Evolutionary conservation across 495 filamentous ascomycete genomes (phyloP).

Genomic region (Trichoderma reesei): DNA sequence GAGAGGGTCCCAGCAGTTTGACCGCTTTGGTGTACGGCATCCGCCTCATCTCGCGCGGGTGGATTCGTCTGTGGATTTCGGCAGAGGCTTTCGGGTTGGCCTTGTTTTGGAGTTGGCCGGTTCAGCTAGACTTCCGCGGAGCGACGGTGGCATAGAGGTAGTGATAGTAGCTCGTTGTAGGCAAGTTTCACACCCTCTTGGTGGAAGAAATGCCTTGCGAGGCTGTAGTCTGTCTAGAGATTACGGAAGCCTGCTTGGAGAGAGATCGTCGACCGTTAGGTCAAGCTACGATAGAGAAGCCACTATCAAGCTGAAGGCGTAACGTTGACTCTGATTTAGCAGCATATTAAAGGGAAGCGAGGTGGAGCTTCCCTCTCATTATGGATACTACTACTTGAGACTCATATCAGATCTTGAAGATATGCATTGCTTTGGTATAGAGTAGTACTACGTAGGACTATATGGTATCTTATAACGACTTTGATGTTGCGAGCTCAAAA

Average conservation of each 20-base stretch:
- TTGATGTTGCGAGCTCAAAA: not conserved
- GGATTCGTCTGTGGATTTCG: not conserved
- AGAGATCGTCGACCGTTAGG: not conserved
- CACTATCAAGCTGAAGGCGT: not conserved
- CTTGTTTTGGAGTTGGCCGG: too few species aligned
- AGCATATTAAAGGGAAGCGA: not conserved
- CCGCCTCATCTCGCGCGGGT: not conserved
- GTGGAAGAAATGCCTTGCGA: not conserved
- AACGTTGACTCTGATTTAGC: not conserved
- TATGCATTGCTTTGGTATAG: too few species aligned
- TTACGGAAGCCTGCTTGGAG: not conserved
- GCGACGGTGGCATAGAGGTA: not conserved
- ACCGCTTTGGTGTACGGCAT: not conserved
- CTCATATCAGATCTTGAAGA: too few species aligned
- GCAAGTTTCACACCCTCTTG: too few species aligned
- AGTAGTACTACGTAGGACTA: not conserved
- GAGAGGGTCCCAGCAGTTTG: not conserved
- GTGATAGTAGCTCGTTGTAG: too few species aligned
- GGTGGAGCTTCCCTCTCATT: too few species aligned
- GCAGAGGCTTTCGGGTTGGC: too few species aligned
- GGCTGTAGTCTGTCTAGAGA: not conserved
- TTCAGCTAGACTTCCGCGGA: not conserved
- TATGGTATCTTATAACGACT: not conserved
- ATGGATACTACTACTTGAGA: too few species aligned
- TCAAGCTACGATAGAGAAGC: not conserved